phyloP scores from a whole-genome alignment of 306 rosid species.

The Rosa multiflora region DNA sequence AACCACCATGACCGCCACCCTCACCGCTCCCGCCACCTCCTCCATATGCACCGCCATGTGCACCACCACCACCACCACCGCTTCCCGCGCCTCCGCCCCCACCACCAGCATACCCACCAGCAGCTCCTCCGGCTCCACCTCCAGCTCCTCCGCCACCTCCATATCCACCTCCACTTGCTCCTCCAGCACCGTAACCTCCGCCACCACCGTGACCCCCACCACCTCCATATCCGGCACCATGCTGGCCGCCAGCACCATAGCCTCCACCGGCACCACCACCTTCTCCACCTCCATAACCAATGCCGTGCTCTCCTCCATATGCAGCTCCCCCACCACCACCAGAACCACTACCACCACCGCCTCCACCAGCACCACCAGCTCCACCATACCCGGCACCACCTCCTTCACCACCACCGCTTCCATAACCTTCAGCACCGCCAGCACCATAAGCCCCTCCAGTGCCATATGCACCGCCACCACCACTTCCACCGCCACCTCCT shows the following conservation, averaged over 20 bases:
- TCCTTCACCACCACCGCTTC: constrained; percentile 38
- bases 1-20: constrained; percentile 46
- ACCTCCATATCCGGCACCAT: constrained; percentile 22
- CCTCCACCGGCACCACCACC: constrained; percentile 26
- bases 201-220: constrained; percentile 32
- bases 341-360: constrained; percentile 24
- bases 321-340: constrained; percentile 17
- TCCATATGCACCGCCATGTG: constrained; percentile 43
- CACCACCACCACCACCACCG: constrained; percentile 36
- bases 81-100: constrained; percentile 39
- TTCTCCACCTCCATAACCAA: constrained; percentile 23
- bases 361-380: constrained; percentile 33
- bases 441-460: constrained; percentile 23
- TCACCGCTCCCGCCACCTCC: constrained; percentile 43
- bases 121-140: constrained; percentile 23
- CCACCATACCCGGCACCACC: constrained; percentile 31
- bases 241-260: constrained; percentile 22
- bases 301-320: constrained; percentile 12
- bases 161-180: constrained; percentile 47
- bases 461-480: constrained; percentile 34
- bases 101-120: constrained; percentile 21
- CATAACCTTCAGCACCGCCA: constrained; percentile 28
- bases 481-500: constrained; percentile 36
- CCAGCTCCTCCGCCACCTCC: constrained; percentile 37
- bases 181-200: constrained; percentile 27